phyloP scores from a whole-genome alignment of 768 basidiomycete species.

The Gloeopeniophorella convolvens region DNA sequence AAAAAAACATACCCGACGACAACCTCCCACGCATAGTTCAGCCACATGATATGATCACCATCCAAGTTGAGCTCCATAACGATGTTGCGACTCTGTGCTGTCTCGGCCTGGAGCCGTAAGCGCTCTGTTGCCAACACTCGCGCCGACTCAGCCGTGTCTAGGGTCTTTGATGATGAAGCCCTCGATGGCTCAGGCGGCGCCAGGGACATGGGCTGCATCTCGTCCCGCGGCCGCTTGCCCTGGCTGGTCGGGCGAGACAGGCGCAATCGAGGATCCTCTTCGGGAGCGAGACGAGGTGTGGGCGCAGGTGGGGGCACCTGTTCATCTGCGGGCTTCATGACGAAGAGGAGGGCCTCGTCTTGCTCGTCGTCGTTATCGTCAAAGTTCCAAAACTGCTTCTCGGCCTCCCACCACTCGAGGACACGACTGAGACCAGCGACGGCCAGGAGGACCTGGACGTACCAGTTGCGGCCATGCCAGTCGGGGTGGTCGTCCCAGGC shows the following conservation, averaged over 20 bases:
- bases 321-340: slow-evolving; percentile 83
- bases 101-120: slow-evolving; percentile 84
- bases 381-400: slow-evolving; percentile 99
- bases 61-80: slow-evolving; percentile 92
- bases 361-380: slow-evolving; percentile 87
- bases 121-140: slow-evolving; percentile 86
- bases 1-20: slow-evolving; percentile 70
- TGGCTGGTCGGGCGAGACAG: slow-evolving; percentile 45
- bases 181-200: slow-evolving; percentile 22
- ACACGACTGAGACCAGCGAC: slow-evolving; percentile 94
- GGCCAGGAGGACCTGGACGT: slow-evolving; percentile 92
- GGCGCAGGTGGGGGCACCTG: slow-evolving; percentile 32
- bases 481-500: slow-evolving; percentile 98
- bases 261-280: slow-evolving; percentile 46
- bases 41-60: slow-evolving; percentile 91
- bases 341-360: slow-evolving; percentile 88
- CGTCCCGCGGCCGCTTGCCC: slow-evolving; percentile 51
- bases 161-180: slow-evolving; percentile 36
- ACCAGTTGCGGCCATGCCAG: slow-evolving; percentile 98
- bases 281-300: slow-evolving; percentile 40
- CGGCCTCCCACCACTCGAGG: slow-evolving; percentile 99
- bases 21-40: slow-evolving; percentile 92
- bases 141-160: slow-evolving; percentile 64
- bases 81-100: slow-evolving; percentile 92
- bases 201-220: slow-evolving; percentile 21